Evolutionary conservation across 352 stramenopile species (phyloP).

Genomic region (Globisporangium spiculum): DNA sequence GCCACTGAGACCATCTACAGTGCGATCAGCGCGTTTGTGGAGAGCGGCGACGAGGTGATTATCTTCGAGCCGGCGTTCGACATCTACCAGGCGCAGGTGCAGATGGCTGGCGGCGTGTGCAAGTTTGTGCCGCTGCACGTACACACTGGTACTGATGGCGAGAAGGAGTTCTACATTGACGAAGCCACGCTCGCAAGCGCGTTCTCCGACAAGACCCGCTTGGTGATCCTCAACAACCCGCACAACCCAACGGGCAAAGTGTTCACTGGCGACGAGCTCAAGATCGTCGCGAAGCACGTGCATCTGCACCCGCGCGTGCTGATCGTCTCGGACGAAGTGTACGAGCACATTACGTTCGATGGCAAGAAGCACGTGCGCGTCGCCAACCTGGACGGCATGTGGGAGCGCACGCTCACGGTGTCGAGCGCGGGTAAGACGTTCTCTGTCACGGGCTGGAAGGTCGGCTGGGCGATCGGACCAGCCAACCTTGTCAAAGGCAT

Average conservation of each 20-base stretch:
- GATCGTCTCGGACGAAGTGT: slow-evolving; percentile 98
- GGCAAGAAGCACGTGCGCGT: slow-evolving; percentile 64
- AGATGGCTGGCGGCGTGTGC: slow-evolving; percentile 81
- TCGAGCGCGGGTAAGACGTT: slow-evolving; percentile 92
- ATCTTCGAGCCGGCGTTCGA: slow-evolving; percentile 98
- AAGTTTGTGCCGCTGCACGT: slow-evolving; percentile 84
- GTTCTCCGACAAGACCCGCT: slow-evolving; percentile 92
- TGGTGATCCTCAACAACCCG: slow-evolving; percentile 97
- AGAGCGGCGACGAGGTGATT: slow-evolving; percentile 95
- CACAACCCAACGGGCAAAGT: slow-evolving; percentile 99
- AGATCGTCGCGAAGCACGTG: slow-evolving; percentile 90
- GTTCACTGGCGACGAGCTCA: slow-evolving; percentile 92
- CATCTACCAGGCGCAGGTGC: slow-evolving; percentile 91
- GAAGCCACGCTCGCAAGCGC: slow-evolving; percentile 72
- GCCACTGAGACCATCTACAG: slow-evolving; percentile 95
- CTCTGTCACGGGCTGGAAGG: slow-evolving; percentile 91
- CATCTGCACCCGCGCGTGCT: slow-evolving; percentile 81
- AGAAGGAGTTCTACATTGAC: slow-evolving; percentile 85
- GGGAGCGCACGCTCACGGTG: slow-evolving; percentile 84
- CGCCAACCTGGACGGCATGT: slow-evolving; percentile 81
- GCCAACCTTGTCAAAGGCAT: slow-evolving; percentile 69
- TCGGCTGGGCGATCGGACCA: slow-evolving; percentile 91
- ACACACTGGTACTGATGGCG: slow-evolving; percentile 23
- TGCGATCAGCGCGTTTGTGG: slow-evolving; percentile 89
- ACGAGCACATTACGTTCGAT: slow-evolving; percentile 96